Evolutionary conservation across 345 rosid genomes (phyloP).

Genomic region (Aquilaria sinensis): DNA sequence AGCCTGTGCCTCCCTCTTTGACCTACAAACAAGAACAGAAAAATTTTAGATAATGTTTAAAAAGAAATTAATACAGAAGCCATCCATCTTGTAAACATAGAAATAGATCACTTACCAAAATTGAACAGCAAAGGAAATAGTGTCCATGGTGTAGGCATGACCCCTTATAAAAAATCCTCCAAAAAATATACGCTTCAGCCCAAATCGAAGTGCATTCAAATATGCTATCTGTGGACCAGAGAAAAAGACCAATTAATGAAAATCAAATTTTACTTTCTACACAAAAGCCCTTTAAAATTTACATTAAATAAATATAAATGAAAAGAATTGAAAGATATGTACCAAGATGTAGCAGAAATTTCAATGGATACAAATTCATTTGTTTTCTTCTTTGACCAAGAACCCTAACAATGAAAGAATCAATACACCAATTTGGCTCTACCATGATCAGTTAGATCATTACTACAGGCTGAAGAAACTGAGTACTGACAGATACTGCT

Average conservation of each 20-base stretch:
- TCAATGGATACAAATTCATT: no score
- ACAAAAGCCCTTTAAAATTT: no score
- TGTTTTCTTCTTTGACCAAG: no score
- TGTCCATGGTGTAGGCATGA: slow-evolving; percentile 99
- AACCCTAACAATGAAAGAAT: no score
- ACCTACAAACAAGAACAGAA: slow-evolving; percentile 43
- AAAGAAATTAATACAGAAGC: neutral
- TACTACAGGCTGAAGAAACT: no score
- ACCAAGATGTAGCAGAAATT: no score
- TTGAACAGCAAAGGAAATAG: slow-evolving; percentile 97
- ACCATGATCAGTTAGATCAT: no score
- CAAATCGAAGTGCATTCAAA: slow-evolving; percentile 91
- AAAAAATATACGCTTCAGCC: slow-evolving; percentile 87
- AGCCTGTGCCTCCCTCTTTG: slow-evolving; percentile 89
- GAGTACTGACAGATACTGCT: no score
- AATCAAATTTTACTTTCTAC: no score
- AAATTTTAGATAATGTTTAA: neutral
- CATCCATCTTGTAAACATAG: slow-evolving; percentile 2
- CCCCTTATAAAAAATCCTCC: slow-evolving; percentile 99
- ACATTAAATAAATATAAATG: no score
- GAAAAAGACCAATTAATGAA: neutral
- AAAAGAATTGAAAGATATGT: no score
- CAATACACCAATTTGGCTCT: no score
- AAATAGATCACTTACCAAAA: slow-evolving; percentile 60
- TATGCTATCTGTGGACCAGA: slow-evolving; percentile 63